Base-by-base conservation (phyloP, 495 filamentous ascomycete species). In the Xylaria telfairii region DNA sequence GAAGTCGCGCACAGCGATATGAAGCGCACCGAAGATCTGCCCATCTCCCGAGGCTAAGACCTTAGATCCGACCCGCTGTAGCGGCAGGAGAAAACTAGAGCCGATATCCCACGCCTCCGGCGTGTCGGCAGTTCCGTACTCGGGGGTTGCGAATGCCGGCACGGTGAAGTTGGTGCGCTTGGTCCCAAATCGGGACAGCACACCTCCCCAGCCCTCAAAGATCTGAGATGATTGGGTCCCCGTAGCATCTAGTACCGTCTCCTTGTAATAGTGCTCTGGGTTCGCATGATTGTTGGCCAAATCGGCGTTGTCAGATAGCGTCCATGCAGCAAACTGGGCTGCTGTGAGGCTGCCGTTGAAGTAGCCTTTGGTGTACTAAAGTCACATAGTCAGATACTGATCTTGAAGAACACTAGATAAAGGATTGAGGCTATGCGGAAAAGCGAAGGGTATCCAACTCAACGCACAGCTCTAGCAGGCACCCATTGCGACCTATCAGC, bases 191-290 rank as follows among this genome's bases (percentile, higher is more conserved):
- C 2, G 41, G 1, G 70, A 72, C 5, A 72, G 71, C 30, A 78
- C 73, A 21, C 76, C 76, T 44, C 75, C 75, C 75, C 76, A 78
- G 15, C 76, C 76, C 49, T 78, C 76, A 4, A 78, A 72, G 19
- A 78, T 78, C 54, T 70, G 39, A 12, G 76, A 74, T 12, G 68
- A 49, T 21, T 77, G 73, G 0, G 47, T 10, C 0, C 71, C 71
- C 0, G 63, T 68, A 0, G 67, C 24, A 0, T 62, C 72, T 28
- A 42, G 2, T 17, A 32, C 65, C 13, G 75, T 77, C 10, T 75
- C 61, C 56, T 78, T 78, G 12, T 39, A 65, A 28, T 78, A 78
- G 47, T 78, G 76, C 70, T 78, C 76, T 3, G 76, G 76, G 37
- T 78, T 75, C 4, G 76, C 75, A 10, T 74, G 68, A 24, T 71